Evolutionary conservation across 2,329 filamentous ascomycete genomes (phyloP).

Genomic region (Microcyclosporella mali): DNA sequence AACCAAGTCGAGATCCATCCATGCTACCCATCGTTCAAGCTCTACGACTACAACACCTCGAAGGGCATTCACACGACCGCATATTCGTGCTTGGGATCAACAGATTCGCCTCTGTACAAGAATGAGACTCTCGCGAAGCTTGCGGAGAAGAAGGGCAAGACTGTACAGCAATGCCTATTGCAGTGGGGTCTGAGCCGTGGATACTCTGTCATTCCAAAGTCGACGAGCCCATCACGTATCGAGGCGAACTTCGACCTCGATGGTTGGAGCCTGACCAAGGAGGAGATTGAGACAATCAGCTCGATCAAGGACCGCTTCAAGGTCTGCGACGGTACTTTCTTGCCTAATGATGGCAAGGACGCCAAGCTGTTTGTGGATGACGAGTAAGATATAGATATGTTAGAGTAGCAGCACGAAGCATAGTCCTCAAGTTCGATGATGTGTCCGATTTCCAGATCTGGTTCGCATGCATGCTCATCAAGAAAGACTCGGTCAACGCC

Average conservation of each 20-base stretch:
- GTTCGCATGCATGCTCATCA: too few relatives aligned
- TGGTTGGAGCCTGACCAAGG: constrained; percentile 65
- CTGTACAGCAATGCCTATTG: constrained; percentile 68
- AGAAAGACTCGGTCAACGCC: too few relatives aligned
- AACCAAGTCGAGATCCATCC: constrained; percentile 82
- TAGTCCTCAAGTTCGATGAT: too few relatives aligned
- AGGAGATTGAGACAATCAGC: constrained; percentile 65
- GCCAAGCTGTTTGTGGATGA: constrained; percentile 14
- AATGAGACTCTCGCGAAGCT: constrained; percentile 54
- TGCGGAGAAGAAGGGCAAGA: constrained; percentile 61
- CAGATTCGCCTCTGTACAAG: constrained; percentile 63
- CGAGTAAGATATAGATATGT: constrained; percentile 5
- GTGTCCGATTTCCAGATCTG: too few relatives aligned
- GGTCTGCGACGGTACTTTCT: constrained; percentile 56
- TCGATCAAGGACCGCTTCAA: constrained; percentile 71
- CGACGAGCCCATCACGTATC: constrained; percentile 66
- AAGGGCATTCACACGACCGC: constrained; percentile 71
- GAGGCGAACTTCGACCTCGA: constrained; percentile 68
- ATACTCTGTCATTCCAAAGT: constrained; percentile 81
- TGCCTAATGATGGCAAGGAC: constrained; percentile 13
- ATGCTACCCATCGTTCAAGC: constrained; percentile 73
- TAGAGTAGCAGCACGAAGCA: too few relatives aligned
- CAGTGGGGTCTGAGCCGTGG: constrained; percentile 76
- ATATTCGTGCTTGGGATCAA: constrained; percentile 68
- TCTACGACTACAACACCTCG: constrained; percentile 63